These are phyloP conservation scores for Aspergillus intermedius DNA, from an alignment of 2,329 filamentous ascomycete species.

Conservation along the genomic window DNA sequence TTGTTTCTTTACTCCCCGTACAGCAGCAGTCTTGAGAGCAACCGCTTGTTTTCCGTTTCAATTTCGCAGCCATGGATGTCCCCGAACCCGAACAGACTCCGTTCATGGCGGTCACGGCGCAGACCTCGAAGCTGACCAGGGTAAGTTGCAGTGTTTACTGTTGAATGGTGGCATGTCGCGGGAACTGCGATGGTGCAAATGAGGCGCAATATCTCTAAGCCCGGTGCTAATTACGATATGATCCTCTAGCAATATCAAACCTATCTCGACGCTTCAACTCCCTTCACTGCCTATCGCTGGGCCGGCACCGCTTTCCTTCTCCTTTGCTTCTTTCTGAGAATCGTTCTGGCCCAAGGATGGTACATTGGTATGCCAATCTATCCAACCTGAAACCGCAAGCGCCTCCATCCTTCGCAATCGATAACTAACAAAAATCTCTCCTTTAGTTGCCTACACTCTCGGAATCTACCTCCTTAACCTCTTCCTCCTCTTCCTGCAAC, in stretches of 20 bases:
- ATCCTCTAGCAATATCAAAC: conserved; percentile 74
- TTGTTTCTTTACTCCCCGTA: neutral
- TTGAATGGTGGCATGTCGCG: neutral
- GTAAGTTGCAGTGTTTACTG: conserved; percentile 25
- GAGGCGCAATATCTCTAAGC: neutral
- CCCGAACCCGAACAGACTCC: conserved; percentile 83
- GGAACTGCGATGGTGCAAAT: no score
- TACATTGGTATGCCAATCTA: conserved; percentile 69
- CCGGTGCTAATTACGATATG: neutral
- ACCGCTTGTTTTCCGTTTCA: conserved; percentile 1
- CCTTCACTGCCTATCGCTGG: conserved; percentile 87
- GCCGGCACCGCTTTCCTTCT: conserved; percentile 70
- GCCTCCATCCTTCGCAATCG: neutral
- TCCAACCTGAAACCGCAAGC: neutral
- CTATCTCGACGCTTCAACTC: conserved; percentile 87
- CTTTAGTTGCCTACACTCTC: conserved; percentile 83
- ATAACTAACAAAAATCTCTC: conserved; percentile 1
- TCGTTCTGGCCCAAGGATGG: conserved; percentile 92
- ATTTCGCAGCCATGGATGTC: conserved; percentile 63
- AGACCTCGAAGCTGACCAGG: conserved; percentile 53
- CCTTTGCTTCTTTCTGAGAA: conserved; percentile 76
- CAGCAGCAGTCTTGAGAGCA: neutral
- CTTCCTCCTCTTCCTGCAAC: conserved; percentile 95
- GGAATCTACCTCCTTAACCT: conserved; percentile 98
- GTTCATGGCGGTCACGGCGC: conserved; percentile 81